These are phyloP conservation scores for Magnolia kwangsiensis DNA, from an alignment of 164 flowering plant genomes.

Conservation along the genomic window DNA sequence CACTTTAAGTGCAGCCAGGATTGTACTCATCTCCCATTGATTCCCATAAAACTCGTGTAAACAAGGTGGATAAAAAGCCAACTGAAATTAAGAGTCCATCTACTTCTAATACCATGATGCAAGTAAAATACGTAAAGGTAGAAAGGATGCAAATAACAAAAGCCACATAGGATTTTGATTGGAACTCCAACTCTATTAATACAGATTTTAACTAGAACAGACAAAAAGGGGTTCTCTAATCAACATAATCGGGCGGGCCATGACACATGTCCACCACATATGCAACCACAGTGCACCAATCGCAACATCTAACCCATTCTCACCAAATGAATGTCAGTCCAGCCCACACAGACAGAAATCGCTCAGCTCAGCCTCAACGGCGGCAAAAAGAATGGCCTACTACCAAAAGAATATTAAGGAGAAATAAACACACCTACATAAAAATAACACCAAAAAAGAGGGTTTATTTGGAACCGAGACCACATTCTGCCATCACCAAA, in stretches of 20 bases:
- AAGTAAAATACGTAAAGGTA: background rate
- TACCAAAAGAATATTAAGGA: constrained; percentile 1
- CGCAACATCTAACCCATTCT: background rate
- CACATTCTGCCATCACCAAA: background rate
- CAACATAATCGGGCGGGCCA: background rate
- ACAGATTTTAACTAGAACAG: background rate
- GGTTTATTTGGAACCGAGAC: background rate
- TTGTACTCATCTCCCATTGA: too few species aligned
- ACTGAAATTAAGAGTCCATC: too few species aligned
- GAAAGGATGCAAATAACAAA: background rate
- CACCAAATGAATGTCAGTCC: background rate
- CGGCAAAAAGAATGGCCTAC: constrained; percentile 4
- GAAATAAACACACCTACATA: background rate
- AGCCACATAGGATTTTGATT: background rate
- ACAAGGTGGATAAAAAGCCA: too few species aligned
- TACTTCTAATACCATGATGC: too few species aligned
- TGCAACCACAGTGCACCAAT: background rate
- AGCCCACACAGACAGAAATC: background rate
- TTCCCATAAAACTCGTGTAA: too few species aligned
- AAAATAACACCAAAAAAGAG: background rate
- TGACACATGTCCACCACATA: background rate
- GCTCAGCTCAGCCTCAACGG: constrained; percentile 3
- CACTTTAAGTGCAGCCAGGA: too few species aligned
- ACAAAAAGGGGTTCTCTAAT: background rate
- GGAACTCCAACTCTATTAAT: background rate